Conservation (phyloP, 176 grass and related monocot genomes). For the Bromus sterilis region DNA sequence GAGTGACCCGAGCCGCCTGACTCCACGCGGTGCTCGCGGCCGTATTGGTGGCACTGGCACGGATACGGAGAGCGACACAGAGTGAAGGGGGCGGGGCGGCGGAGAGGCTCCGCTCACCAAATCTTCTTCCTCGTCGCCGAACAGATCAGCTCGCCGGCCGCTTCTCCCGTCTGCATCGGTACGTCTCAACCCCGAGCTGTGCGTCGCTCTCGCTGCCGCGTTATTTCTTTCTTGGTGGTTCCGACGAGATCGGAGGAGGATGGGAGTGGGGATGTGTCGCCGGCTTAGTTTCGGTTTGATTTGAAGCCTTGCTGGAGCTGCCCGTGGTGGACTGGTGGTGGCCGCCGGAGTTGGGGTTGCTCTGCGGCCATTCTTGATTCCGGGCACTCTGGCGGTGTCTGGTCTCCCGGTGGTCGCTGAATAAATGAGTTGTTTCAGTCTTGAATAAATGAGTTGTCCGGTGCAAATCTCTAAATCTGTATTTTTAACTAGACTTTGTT, state of each 20-base stretch:
- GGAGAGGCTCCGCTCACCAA: constrained; percentile 1
- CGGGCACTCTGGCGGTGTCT: not conserved
- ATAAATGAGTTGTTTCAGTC: not conserved
- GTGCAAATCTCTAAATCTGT: too few species aligned
- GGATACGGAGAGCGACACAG: not conserved
- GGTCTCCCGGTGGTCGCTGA: not conserved
- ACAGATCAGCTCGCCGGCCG: not conserved
- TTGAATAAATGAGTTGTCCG: too few species aligned
- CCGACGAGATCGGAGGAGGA: too few species aligned
- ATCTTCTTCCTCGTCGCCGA: not conserved
- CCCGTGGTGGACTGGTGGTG: not conserved
- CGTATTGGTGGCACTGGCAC: constrained; percentile 7
- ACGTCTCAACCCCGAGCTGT: not conserved
- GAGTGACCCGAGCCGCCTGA: not conserved
- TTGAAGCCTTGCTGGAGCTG: not conserved
- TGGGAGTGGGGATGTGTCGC: too few species aligned
- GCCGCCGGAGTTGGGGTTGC: not conserved
- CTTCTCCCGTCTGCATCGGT: not conserved
- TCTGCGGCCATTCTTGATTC: not conserved
- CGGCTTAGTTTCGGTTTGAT: not conserved
- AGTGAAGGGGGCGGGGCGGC: not conserved
- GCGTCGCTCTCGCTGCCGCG: not conserved
- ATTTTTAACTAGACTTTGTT: too few species aligned
- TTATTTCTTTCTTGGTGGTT: too few species aligned
- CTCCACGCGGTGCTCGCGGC: constrained; percentile 29